Base-by-base conservation (phyloP, 805 yeast species). In the Suhomyces pyralidae region DNA sequence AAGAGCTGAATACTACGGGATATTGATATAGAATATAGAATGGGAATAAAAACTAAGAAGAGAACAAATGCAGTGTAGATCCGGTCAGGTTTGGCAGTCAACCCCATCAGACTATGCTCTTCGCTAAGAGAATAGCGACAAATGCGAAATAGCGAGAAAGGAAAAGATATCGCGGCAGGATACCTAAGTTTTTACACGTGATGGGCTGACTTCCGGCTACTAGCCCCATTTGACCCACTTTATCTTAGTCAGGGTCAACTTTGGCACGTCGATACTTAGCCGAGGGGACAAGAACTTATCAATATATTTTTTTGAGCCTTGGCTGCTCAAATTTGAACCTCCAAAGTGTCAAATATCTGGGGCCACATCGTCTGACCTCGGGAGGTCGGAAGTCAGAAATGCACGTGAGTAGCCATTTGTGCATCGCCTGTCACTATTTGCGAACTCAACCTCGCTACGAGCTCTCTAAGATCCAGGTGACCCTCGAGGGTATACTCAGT, bases 1-100 rank as follows among this genome's bases (percentile, higher is more conserved):
- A 17, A 68, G 89, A 51, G 81, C 90, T 1, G 96, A 89, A 61
- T 90, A 82, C 64, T 77, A 82, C 61, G 97, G 97, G 0, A 78
- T 90, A 7, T 71, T 93, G 46, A 90, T 90, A 0, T 90, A 66
- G 47, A 30, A n/a, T 32, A 36, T 36, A 36, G 40, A 38, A 38
- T 38, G 24, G 40, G 19, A 36, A n/a, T 7, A 9, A 26, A 8
- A 7, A 2, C 7, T 8, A 15, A 5, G 30, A 10, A 26, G 6
- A 28, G 32, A 12, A 12, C 12, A 28, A 12, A 9, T 32, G 17
- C 15, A 32, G 17, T 5, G 36, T 32, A 32, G 36, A 32, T 9
- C 14, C 32, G 32, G 30, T 7, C 12, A 5, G 32, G 12, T n/a
- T 2, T 8, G 6, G 28, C 8, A 26, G 28, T 8, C 10, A 28